These are phyloP conservation scores for Cystobasidium onofrii DNA, from an alignment of 768 basidiomycete species.

Conservation along the genomic window DNA sequence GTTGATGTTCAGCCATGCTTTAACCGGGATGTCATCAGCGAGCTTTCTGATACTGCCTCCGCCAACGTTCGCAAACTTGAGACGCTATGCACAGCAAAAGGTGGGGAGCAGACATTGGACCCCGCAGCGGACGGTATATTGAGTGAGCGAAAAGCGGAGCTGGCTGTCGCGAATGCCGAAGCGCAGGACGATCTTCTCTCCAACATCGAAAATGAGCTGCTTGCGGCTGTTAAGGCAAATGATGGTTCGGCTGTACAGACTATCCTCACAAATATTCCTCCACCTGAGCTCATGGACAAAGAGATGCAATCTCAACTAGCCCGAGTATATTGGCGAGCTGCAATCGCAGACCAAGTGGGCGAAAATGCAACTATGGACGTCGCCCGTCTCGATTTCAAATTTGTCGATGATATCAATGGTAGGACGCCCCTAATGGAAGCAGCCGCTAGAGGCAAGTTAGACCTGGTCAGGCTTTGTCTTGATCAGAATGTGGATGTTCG, in stretches of 20 bases:
- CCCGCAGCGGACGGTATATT: slow-evolving; percentile 37
- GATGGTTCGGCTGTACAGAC: slow-evolving; percentile 82
- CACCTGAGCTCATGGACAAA: slow-evolving; percentile 45
- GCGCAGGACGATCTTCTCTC: slow-evolving; percentile 39
- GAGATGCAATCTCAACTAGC: slow-evolving; percentile 62
- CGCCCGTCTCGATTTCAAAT: slow-evolving; percentile 71
- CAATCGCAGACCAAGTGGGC: slow-evolving; percentile 59
- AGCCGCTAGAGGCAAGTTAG: slow-evolving; percentile 68
- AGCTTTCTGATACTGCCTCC: slow-evolving; percentile 67
- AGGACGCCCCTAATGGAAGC: slow-evolving; percentile 90
- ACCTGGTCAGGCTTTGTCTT: slow-evolving; percentile 73
- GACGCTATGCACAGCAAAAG: slow-evolving; percentile 26
- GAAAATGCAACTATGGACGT: slow-evolving; percentile 68
- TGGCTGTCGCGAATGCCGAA: slow-evolving; percentile 42
- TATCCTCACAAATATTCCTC: slow-evolving; percentile 61
- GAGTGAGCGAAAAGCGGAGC: slow-evolving; percentile 34
- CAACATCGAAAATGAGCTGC: slow-evolving; percentile 40
- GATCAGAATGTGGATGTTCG: slow-evolving; percentile 61
- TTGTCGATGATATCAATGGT: slow-evolving; percentile 93
- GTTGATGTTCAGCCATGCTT: slow-evolving; percentile 79
- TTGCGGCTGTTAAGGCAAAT: slow-evolving; percentile 50
- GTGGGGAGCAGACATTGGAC: slow-evolving; percentile 22
- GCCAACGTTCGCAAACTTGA: slow-evolving; percentile 33
- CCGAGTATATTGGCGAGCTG: slow-evolving; percentile 89
- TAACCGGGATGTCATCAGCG: slow-evolving; percentile 69